Evolutionary conservation across 2,329 filamentous ascomycete genomes (phyloP), one percentile per base, ranked within the genome.

Genomic region (Mariannaea sp.): DNA sequence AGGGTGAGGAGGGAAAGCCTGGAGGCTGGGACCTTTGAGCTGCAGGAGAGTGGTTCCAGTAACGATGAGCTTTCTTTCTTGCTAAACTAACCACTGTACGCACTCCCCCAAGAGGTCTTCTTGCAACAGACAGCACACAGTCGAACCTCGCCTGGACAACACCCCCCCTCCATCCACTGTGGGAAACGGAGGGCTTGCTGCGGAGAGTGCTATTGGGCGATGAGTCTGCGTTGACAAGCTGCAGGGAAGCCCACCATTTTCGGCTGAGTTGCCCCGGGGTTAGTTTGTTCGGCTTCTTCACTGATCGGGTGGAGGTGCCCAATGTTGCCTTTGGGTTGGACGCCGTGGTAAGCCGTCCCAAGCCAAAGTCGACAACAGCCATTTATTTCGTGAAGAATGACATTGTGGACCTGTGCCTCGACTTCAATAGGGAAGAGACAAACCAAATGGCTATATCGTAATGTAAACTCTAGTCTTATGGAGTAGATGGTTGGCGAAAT

Each of bases 151-250:
- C 16, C n/a, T n/a, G 14, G 10, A 24, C 16, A 4, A 36, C 30
- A n/a, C 30, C 32, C 32, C 32, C 13, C 14, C 14, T 17, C 32
- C 14, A 14, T 33, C 32, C 14, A 14, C 13, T 33, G 30, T 16
- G 24, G 49, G 5, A 40, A 22, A 20, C 8, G 20, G 20, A 43
- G 27, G 14, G 30, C 27, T 17, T 39, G 51, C 16, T 32, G 39
- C 26, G 26, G 20, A 55, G 49, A 40, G 39, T 32, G 19, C n/a
- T 39, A 39, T 39, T 19, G 35, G n/a, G 35, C 53, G 53, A 55
- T 55, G 42, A 43, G 46, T 48, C 42, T 47, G 53, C 53, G 47
- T 52, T 55, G 53, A 55, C 53, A 52, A 43, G 20, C 53, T 55
- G 53, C 53, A 57, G 35, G 41, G 32, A 41, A 58, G 47, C 36